phyloP scores from a whole-genome alignment of 169 alveolate genomes.

The Toxoplasma gondii region DNA sequence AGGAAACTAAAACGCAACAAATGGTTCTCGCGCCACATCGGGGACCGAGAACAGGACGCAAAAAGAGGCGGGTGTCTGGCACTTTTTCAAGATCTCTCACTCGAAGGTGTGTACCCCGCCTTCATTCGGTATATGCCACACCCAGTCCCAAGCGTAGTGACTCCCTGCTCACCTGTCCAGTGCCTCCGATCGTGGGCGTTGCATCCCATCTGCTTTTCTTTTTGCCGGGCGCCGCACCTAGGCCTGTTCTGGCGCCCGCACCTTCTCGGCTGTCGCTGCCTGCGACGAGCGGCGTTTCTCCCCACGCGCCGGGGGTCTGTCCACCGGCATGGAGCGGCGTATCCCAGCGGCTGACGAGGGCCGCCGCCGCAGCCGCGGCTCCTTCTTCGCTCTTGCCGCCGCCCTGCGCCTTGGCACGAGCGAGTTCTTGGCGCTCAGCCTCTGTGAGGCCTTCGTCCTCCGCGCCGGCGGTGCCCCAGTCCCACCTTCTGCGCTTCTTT shows the following conservation, averaged over 20 bases:
- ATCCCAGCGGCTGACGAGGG: conserved; percentile 70
- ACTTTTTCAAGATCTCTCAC: too few species aligned
- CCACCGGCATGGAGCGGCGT: conserved; percentile 73
- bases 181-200: conserved; percentile 75
- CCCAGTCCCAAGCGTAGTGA: too few species aligned
- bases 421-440: conserved; percentile 32
- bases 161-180: conserved; percentile 58
- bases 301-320: conserved; percentile 67
- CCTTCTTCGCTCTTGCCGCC: conserved; percentile 41
- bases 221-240: conserved; percentile 64
- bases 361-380: conserved; percentile 69
- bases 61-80: too few species aligned
- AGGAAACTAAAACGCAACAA: too few species aligned
- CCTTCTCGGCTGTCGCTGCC: conserved; percentile 38
- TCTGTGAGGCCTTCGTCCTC: conserved; percentile 52
- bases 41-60: too few species aligned
- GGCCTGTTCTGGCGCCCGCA: conserved; percentile 29
- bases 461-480: conserved; percentile 23
- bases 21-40: too few species aligned
- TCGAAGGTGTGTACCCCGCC: too few species aligned
- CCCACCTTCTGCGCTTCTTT: conserved; percentile 72
- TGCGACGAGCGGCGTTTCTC: conserved; percentile 71
- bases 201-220: conserved; percentile 81
- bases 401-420: not conserved
- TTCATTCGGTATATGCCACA: too few species aligned